These are phyloP conservation scores for Pelargonium citronellum DNA, from an alignment of 441 rosid genomes.

Conservation along the genomic window DNA sequence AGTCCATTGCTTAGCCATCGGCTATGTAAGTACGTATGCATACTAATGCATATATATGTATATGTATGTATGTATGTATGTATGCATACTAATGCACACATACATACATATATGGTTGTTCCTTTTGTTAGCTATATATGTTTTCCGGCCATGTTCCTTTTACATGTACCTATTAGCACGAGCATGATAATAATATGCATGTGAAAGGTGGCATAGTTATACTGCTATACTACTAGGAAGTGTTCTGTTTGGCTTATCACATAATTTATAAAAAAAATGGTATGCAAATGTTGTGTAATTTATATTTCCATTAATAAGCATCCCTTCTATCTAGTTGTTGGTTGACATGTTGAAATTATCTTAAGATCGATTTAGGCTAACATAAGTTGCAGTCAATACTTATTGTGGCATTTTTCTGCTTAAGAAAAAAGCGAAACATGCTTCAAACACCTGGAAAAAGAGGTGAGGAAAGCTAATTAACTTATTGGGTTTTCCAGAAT, in stretches of 20 bases:
- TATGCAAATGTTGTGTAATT: not conserved
- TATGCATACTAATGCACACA: too few relatives aligned
- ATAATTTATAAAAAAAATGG: not conserved
- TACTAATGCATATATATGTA: too few relatives aligned
- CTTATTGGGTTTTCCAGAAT: constrained; percentile 38
- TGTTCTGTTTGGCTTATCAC: not conserved
- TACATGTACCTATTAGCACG: too few relatives aligned
- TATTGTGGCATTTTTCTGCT: not conserved
- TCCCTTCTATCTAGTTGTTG: not conserved
- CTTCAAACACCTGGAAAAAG: not conserved
- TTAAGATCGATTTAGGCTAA: not conserved
- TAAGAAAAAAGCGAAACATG: not conserved
- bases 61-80: too few relatives aligned
- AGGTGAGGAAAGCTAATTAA: not conserved
- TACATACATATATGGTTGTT: too few relatives aligned
- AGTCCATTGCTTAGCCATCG: too few relatives aligned
- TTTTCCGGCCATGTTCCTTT: too few relatives aligned
- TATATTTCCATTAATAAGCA: not conserved
- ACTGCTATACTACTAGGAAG: too few relatives aligned
- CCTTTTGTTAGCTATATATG: too few relatives aligned
- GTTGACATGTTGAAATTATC: not conserved
- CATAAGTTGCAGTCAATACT: not conserved
- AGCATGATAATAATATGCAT: too few relatives aligned
- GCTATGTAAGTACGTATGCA: too few relatives aligned
- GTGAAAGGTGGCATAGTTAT: too few relatives aligned